Evolutionary conservation across 2,329 filamentous ascomycete species (phyloP), one percentile per base, ranked within the genome.

Genomic region (Monosporascus sp.): DNA sequence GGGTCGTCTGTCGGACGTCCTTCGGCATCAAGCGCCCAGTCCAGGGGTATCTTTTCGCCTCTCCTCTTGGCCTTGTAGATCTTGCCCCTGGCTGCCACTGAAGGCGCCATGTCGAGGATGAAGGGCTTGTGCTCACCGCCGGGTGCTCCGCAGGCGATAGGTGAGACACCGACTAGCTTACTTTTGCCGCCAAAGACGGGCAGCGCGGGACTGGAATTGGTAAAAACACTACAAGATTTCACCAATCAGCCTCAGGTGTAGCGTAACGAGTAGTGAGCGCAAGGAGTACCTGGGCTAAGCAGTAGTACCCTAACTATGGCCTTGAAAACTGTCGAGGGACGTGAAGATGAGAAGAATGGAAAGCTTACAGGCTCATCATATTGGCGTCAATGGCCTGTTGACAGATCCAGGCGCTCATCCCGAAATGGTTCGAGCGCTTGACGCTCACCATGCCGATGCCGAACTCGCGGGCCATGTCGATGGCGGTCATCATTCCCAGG

Each of bases 401-500:
- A 11, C 91, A 88, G 0, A 91, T 66, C 87, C 88, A 93, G 0
- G 89, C 89, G 3, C 80, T 80, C 89, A 94, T 94, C 51, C 89
- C 89, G 63, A 89, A 92, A 68, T 93, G 88, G 62, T 93, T 93
- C 41, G 85, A 88, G 69, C 87, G 86, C 68, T 85, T 88, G 63
- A 93, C 76, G 54, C 80, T 83, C 0, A 87, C 86, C 80, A 94
- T 85, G 26, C 89, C 89, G 57, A 93, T 88, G 14, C 88, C 88
- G 62, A 78, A 84, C 2, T 71, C 67, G 24, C 74, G 70, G 0
- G 88, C 88, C 70, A 87, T 85, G 9, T 80, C 76, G 46, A 91
- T 82, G 0, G 88, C 88, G 0, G 78, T 76, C 1, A 69, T 67
- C 84, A 93, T 92, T 26, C 80, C 88, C 51, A 71, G 63, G 46